Evolutionary conservation across 495 filamentous ascomycete species (phyloP).

Genomic region (Oleoguttula mirabilis): DNA sequence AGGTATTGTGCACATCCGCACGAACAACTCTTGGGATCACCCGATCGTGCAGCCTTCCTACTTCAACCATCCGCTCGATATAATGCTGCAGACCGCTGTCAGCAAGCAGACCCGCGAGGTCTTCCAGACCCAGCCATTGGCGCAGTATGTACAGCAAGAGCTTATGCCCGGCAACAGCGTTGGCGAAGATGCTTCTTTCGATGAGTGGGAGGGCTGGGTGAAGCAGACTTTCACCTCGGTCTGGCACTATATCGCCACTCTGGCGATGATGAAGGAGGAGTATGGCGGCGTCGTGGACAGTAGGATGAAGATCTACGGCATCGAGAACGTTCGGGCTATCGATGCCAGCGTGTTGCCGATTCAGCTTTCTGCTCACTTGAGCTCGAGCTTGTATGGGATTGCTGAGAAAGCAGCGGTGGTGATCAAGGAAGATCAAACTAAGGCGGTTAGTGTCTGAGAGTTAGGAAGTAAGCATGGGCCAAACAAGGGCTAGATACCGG

Average conservation of each 20-base stretch:
- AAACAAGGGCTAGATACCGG: no score
- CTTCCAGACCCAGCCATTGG: slow-evolving; percentile 31
- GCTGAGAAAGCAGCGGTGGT: slow-evolving; percentile 19
- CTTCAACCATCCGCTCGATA: slow-evolving; percentile 2
- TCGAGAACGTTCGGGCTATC: slow-evolving; percentile 13
- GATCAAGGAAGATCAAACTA: slow-evolving; percentile 6
- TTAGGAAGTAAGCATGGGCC: no score
- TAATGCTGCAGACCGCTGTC: slow-evolving; percentile 1
- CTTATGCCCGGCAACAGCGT: slow-evolving; percentile 18
- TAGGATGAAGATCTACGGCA: slow-evolving; percentile 19
- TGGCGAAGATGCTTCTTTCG: slow-evolving; percentile 15
- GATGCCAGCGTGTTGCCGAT: slow-evolving; percentile 23
- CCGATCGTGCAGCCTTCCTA: slow-evolving; percentile 9
- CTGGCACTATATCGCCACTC: slow-evolving; percentile 24
- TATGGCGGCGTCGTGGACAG: slow-evolving; percentile 18
- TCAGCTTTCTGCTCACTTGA: slow-evolving; percentile 11
- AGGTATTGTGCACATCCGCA: slow-evolving; percentile 6
- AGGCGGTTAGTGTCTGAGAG: no score
- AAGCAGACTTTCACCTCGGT: slow-evolving; percentile 23
- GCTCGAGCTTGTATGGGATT: slow-evolving; percentile 20
- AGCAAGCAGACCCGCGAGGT: slow-evolving; percentile 1
- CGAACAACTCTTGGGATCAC: slow-evolving; percentile 4
- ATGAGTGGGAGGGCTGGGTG: slow-evolving; percentile 19
- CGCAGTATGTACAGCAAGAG: slow-evolving; percentile 21
- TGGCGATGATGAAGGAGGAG: slow-evolving; percentile 18